Conservation (phyloP, 2,329 filamentous ascomycete genomes). For the Sporothrix variecibatus region DNA sequence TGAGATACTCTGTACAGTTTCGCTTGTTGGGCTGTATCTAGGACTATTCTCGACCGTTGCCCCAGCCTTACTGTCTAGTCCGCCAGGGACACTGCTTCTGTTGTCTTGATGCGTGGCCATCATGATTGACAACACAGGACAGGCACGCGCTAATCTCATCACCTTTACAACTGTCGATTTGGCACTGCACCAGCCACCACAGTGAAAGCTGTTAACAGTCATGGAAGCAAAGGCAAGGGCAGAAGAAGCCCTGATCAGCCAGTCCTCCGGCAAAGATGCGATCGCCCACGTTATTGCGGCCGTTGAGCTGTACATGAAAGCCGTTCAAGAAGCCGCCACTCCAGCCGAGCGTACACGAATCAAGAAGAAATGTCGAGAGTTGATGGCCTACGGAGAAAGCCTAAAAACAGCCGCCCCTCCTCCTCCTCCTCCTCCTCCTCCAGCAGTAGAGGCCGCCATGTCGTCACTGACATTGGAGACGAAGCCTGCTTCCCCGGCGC, state of each 20-base stretch:
- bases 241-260: conserved; percentile 29
- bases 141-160: background rate
- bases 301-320: conserved; percentile 80
- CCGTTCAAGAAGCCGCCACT: conserved; percentile 61
- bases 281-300: conserved; percentile 74
- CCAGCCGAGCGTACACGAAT: conserved; percentile 67
- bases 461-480: conserved; percentile 15
- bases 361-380: conserved; percentile 66
- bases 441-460: conserved; percentile 13
- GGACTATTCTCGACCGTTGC: background rate
- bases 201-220: background rate
- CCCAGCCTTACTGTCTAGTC: background rate
- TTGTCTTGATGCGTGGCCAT: background rate
- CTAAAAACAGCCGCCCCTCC: conserved; percentile 58
- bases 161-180: background rate
- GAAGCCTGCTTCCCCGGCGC: conserved; percentile 17
- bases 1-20: background rate
- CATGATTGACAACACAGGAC: background rate
- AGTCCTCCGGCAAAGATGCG: conserved; percentile 53
- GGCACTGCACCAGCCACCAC: background rate
- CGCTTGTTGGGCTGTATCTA: background rate
- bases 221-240: conserved; percentile 30
- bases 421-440: background rate
- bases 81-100: background rate
- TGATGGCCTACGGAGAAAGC: conserved; percentile 71